Evolutionary conservation across 2,329 filamentous ascomycete genomes (phyloP).

Genomic region (Xylariaceae sp.): DNA sequence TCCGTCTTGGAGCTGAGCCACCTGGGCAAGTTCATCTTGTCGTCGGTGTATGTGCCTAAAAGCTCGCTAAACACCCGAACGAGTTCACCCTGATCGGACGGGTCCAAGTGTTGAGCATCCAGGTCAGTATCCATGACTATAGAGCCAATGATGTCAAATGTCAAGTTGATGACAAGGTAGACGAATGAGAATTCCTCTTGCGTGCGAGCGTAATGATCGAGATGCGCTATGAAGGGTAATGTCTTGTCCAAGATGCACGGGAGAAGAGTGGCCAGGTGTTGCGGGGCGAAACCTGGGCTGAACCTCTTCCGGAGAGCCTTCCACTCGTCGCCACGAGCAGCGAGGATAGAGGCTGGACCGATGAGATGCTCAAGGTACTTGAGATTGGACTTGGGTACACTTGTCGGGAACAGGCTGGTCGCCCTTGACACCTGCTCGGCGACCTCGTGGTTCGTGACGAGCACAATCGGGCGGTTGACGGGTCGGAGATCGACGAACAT

Average conservation of each 20-base stretch:
- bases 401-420: constrained; percentile 8
- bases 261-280: constrained; percentile 35
- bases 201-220: constrained; percentile 28
- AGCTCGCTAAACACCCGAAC: constrained; percentile 27
- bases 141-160: constrained; percentile 37
- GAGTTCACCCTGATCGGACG: constrained; percentile 25
- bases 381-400: constrained; percentile 5
- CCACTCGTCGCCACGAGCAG: constrained; percentile 29
- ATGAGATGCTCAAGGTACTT: constrained; percentile 23
- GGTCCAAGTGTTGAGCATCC: constrained; percentile 27
- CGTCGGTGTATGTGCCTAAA: constrained; percentile 18
- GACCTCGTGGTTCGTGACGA: constrained; percentile 32
- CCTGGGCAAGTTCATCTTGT: constrained; percentile 12
- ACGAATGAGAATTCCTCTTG: constrained; percentile 28
- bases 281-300: constrained; percentile 36
- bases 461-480: constrained; percentile 29
- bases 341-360: constrained; percentile 20
- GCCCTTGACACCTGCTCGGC: constrained; percentile 29
- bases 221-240: constrained; percentile 26
- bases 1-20: constrained; percentile 11
- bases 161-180: constrained; percentile 27
- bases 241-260: constrained; percentile 35
- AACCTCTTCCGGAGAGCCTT: constrained; percentile 33
- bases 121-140: constrained; percentile 34
- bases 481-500: constrained; percentile 35